phyloP scores from a whole-genome alignment of 192 early-diverging fungal species.

The Coemansia sp. region DNA sequence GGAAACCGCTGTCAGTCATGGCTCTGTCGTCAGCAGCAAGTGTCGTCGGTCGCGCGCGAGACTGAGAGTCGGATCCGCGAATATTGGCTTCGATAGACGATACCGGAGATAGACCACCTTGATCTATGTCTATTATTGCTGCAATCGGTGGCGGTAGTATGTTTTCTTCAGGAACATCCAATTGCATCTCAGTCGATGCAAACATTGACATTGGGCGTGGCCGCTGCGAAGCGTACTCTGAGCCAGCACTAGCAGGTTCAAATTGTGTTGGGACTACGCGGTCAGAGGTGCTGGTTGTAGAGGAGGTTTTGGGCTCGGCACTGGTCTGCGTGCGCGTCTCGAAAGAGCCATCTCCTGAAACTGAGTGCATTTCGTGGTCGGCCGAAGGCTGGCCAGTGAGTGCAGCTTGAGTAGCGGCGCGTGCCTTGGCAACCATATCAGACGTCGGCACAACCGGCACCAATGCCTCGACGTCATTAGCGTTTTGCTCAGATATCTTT shows the following conservation, averaged over 20 bases:
- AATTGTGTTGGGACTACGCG: conserved; percentile 18
- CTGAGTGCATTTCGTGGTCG: conserved; percentile 3
- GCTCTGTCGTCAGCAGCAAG: conserved; percentile 25
- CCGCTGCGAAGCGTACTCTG: conserved; percentile 17
- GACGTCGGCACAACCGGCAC: conserved; percentile 26
- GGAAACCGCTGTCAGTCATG: conserved; percentile 4
- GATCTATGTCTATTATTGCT: conserved; percentile 35
- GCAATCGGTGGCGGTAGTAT: conserved; percentile 43
- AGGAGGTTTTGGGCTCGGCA: conserved; percentile 16
- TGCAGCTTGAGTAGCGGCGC: conserved; percentile 47
- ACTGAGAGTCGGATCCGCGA: neutral
- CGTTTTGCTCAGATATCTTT: conserved; percentile 6
- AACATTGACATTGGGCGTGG: conserved; percentile 55
- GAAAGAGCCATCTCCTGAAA: conserved; percentile 24
- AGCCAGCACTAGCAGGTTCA: conserved; percentile 5
- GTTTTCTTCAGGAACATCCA: conserved; percentile 20
- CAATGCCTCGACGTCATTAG: conserved; percentile 12
- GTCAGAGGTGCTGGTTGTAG: conserved; percentile 3
- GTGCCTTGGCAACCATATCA: conserved; percentile 43
- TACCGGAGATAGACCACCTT: conserved; percentile 43
- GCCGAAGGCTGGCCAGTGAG: conserved; percentile 28
- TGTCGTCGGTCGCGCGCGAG: conserved; percentile 25
- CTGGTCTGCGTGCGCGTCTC: conserved; percentile 32
- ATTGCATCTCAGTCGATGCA: conserved; percentile 55
- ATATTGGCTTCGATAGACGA: conserved; percentile 41